phyloP scores from a whole-genome alignment of 2,329 filamentous ascomycete species.

The Bipolaris bicolor region DNA sequence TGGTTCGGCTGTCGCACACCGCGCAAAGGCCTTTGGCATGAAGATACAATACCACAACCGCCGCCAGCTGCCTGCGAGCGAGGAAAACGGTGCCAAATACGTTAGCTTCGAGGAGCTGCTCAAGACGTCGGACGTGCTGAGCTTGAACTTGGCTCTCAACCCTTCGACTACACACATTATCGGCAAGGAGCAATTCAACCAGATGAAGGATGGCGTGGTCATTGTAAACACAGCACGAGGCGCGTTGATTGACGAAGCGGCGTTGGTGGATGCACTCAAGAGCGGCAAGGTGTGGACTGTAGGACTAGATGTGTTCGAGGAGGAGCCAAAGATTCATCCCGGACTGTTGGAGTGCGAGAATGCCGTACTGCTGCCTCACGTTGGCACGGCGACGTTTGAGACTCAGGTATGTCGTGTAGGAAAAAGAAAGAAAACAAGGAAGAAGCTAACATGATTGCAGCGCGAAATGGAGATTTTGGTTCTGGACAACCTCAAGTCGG shows the following conservation, averaged over 20 bases:
- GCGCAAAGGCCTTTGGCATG: constrained; percentile 63
- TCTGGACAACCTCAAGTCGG: constrained; percentile 62
- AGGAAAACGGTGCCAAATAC: constrained; percentile 56
- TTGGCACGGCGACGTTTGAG: constrained; percentile 65
- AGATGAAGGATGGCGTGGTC: constrained; percentile 63
- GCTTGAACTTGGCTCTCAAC: constrained; percentile 60
- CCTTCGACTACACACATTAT: constrained; percentile 61
- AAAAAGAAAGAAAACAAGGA: not conserved
- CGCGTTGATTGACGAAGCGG: constrained; percentile 62
- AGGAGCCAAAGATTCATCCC: constrained; percentile 61
- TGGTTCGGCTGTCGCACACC: constrained; percentile 56
- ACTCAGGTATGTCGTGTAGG: constrained; percentile 54
- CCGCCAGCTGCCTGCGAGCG: constrained; percentile 45
- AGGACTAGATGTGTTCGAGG: constrained; percentile 65
- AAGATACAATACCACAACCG: constrained; percentile 66
- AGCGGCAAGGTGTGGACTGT: constrained; percentile 61
- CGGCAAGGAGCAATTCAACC: constrained; percentile 55
- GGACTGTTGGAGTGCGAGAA: constrained; percentile 58
- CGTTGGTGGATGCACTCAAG: constrained; percentile 60
- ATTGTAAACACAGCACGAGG: constrained; percentile 66
- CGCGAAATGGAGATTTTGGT: constrained; percentile 66
- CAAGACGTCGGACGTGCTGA: constrained; percentile 60
- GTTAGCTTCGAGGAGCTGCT: constrained; percentile 64
- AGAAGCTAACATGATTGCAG: constrained; percentile 27
- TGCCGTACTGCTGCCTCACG: constrained; percentile 63